phyloP scores from a whole-genome alignment of 2,329 filamentous ascomycete genomes.

The Nemania sp. region DNA sequence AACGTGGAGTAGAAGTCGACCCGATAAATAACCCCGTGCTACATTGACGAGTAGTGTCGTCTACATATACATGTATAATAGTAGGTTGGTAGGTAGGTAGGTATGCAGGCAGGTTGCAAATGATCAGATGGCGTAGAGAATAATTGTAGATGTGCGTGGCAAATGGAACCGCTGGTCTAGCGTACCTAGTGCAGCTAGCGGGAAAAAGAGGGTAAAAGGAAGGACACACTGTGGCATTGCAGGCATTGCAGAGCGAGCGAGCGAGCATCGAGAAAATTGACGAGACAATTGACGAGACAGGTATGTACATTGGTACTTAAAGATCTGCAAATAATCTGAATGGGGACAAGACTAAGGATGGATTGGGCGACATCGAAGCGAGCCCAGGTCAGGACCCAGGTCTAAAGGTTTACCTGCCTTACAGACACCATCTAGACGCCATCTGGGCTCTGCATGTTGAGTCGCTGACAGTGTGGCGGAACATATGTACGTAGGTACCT shows the following conservation, averaged over 20 bases:
- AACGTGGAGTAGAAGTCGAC: background rate
- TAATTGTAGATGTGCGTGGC: constrained; percentile 32
- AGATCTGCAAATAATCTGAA: constrained; percentile 41
- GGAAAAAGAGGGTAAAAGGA: constrained; percentile 7
- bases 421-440: constrained; percentile 9
- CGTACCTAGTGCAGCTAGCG: background rate
- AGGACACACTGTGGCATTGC: constrained; percentile 23
- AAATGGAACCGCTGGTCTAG: constrained; percentile 21
- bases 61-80: too few species aligned
- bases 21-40: background rate
- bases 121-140: constrained; percentile 15
- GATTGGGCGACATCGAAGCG: constrained; percentile 35
- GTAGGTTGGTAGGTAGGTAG: background rate
- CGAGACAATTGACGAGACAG: constrained; percentile 10
- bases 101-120: background rate
- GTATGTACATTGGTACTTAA: constrained; percentile 38
- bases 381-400: constrained; percentile 20
- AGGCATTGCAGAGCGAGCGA: too few species aligned
- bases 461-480: constrained; percentile 20
- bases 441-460: constrained; percentile 11
- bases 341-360: constrained; percentile 34
- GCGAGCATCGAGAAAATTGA: constrained; percentile 15
- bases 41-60: background rate
- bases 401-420: constrained; percentile 21
- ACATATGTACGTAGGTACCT: constrained; percentile 3